These are phyloP conservation scores for Syzygium oleosum DNA, from an alignment of 345 rosid species.

Conservation along the genomic window DNA sequence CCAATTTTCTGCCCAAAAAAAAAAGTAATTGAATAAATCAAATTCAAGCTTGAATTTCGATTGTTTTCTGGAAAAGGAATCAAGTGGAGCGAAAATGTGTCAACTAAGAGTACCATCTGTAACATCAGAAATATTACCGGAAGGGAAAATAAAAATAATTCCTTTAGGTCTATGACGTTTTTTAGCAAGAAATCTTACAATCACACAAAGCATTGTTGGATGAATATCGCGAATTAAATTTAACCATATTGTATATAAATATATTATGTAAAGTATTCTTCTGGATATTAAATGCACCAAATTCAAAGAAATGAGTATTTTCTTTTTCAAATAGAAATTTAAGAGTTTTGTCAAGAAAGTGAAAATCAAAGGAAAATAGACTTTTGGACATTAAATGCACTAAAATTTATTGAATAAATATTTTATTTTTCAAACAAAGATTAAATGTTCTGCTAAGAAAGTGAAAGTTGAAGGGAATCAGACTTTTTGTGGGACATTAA, in stretches of 20 bases:
- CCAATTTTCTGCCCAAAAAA: conserved; percentile 1
- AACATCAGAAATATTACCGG: not conserved
- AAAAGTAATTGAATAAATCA: not conserved
- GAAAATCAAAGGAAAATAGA: not conserved
- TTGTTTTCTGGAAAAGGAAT: not conserved
- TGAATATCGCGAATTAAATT: not conserved
- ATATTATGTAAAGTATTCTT: not conserved
- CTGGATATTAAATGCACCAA: not conserved
- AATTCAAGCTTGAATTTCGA: not conserved
- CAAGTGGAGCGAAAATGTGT: not conserved
- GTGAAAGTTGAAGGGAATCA: not conserved
- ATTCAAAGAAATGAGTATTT: not conserved
- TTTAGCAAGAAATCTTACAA: not conserved
- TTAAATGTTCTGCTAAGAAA: not conserved
- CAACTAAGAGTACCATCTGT: not conserved
- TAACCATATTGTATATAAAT: not conserved
- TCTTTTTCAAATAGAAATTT: not conserved
- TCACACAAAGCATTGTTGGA: not conserved
- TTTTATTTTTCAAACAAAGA: not conserved
- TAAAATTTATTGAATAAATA: not conserved
- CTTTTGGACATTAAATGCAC: not conserved
- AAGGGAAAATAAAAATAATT: not conserved
- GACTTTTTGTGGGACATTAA: not conserved
- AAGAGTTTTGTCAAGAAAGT: not conserved
- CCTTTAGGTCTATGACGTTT: not conserved